Percentiles rank a stretch among this genome's conserved stretches.
Evolutionary conservation across 352 stramenopile species (phyloP).

Genomic region (Thraustochytrium striatum): DNA sequence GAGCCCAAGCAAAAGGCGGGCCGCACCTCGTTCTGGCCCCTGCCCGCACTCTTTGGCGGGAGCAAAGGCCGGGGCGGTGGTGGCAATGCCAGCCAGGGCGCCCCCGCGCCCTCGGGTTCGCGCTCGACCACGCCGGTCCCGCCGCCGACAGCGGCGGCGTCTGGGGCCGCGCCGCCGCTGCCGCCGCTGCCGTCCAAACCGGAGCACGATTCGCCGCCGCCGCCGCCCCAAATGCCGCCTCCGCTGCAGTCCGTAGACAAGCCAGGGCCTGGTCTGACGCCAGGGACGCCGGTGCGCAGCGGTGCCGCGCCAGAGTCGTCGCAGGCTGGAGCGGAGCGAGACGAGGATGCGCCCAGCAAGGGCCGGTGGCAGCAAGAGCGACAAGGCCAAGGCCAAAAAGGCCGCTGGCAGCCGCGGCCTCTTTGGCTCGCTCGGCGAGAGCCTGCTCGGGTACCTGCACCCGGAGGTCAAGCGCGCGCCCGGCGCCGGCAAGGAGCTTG

Average conservation of each 20-base stretch:
- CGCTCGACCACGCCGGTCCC: not conserved
- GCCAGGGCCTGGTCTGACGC: too few relatives aligned
- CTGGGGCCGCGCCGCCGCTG: not conserved
- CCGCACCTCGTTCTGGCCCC: not conserved
- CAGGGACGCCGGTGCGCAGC: not conserved
- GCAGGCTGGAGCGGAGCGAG: too few relatives aligned
- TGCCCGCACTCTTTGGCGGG: too few relatives aligned
- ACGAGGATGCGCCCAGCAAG: too few relatives aligned
- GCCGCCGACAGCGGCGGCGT: not conserved
- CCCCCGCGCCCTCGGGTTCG: not conserved
- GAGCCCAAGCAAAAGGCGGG: not conserved
- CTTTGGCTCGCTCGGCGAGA: too few relatives aligned
- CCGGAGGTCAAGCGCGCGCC: not conserved
- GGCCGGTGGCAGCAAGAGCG: not conserved
- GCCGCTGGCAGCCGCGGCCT: not conserved
- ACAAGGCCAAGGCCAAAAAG: not conserved
- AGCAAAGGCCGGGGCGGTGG: too few relatives aligned
- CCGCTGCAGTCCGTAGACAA: not conserved
- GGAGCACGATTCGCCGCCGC: not conserved
- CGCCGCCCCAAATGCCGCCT: not conserved
- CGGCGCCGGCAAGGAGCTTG: constrained; percentile 35
- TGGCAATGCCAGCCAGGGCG: too few relatives aligned
- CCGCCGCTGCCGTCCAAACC: not conserved
- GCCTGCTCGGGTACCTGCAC: too few relatives aligned
- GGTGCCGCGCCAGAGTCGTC: not conserved